Evolutionary conservation across 106 monocot species (phyloP), one percentile per base, ranked within the genome.

Genomic region (Dendrobium huoshanense): DNA sequence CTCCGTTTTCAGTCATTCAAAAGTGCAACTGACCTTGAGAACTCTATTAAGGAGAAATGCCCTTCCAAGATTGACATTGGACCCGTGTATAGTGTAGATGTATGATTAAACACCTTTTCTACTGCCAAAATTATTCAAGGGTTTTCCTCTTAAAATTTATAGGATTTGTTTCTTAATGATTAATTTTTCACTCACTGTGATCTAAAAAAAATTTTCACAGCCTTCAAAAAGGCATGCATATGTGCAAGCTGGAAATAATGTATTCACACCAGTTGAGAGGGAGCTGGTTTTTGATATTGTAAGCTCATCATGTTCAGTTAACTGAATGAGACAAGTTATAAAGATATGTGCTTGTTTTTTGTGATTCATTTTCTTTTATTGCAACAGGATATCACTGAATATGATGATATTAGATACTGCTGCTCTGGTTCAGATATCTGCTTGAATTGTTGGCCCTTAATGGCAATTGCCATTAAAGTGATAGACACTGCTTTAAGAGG

Each of bases 231-330:
- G 91, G 29, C 85, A 89, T 86, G 92, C 91, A 79, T 99, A 95
- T 88, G 82, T 89, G 77, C 91, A 93, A 84, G 80, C 82, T 75
- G 96, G 92, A 48, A 86, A 85, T 59, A 88, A 83, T 73, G 90
- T 85, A 42, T 95, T 95, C 61, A 67, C 80, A 10, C 92, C 98
- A 56, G 86, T 93, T 33, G 98, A 99, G 79, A 88, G 95, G 73
- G 98, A 99, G 72, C 98, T 99, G 67, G 77, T 95, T 77, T 99
- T 99, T 84, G 98, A 99, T 84, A 99, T 99, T 85, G 98, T 99
- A 95, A 89, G 94, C 29, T 83, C 16, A 67, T 47, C 33, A 73
- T 47, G 40, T 79, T 64, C 18, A 16, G 41, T 72, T 31, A 31
- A 77, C 75, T 81, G 20, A 61, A 58, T 54, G 48, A 47, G n/a